Conservation (phyloP, 306 rosid species). For the Astragalus membranaceus region DNA sequence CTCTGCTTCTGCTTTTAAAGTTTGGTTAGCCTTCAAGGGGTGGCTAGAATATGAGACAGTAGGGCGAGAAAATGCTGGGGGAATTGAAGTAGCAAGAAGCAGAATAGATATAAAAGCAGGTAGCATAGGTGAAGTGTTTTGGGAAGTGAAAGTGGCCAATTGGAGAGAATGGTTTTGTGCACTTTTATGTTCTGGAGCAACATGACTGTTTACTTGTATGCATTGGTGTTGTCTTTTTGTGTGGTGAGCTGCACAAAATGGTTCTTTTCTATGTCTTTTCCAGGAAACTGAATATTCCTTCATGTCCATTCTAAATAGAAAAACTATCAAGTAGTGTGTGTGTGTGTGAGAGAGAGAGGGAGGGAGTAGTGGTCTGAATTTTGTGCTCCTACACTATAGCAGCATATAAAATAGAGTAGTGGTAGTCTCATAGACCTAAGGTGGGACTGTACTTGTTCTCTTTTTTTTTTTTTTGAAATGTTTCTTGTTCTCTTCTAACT, state of each 20-base stretch:
- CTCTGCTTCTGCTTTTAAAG: slow-evolving; percentile 38
- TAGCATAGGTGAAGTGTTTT: slow-evolving; percentile 21
- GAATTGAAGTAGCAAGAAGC: slow-evolving; percentile 38
- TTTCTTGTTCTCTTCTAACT: neutral
- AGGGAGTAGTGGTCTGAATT: slow-evolving; percentile 25
- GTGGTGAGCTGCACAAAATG: slow-evolving; percentile 30
- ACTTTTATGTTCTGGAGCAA: slow-evolving; percentile 34
- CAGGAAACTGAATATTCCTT: slow-evolving; percentile 42
- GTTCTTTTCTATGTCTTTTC: slow-evolving; percentile 48
- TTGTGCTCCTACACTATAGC: slow-evolving; percentile 24
- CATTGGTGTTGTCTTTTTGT: slow-evolving; percentile 62
- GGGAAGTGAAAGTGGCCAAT: slow-evolving; percentile 36
- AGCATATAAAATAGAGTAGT: slow-evolving; percentile 27
- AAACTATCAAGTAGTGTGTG: slow-evolving; percentile 33
- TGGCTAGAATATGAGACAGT: too few relatives aligned
- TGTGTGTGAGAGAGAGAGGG: slow-evolving; percentile 17
- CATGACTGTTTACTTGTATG: slow-evolving; percentile 38
- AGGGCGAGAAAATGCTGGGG: slow-evolving; percentile 47
- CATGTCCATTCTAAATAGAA: slow-evolving; percentile 56
- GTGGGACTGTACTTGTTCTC: slow-evolving; percentile 13
- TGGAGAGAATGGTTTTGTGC: slow-evolving; percentile 38
- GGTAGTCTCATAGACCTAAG: neutral
- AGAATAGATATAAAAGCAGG: slow-evolving; percentile 53
- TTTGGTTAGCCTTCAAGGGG: slow-evolving; percentile 36
- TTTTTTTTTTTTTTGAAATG: too few relatives aligned